These are phyloP conservation scores for Mucor velutinosus DNA, from an alignment of 371 early-diverging fungal genomes.

Conservation along the genomic window DNA sequence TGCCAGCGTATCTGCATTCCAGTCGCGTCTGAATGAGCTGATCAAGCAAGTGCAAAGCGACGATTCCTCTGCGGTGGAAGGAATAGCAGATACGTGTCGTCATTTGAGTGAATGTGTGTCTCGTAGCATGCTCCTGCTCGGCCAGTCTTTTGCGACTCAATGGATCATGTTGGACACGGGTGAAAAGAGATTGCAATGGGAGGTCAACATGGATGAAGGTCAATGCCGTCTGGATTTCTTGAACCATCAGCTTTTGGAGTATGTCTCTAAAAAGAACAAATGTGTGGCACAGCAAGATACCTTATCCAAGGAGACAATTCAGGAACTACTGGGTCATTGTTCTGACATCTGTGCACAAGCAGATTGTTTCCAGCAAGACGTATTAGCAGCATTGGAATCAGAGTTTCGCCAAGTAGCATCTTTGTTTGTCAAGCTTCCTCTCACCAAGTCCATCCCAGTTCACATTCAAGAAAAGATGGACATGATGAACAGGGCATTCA, in stretches of 20 bases:
- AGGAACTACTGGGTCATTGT: background rate
- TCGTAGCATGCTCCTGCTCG: slow-evolving; percentile 1
- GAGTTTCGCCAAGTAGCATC: slow-evolving; percentile 6
- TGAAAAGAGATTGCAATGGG: slow-evolving; percentile 22
- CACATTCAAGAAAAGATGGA: slow-evolving; percentile 29
- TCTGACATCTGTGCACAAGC: slow-evolving; percentile 7
- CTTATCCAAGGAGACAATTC: slow-evolving; percentile 1
- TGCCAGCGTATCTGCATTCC: background rate
- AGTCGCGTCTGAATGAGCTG: slow-evolving; percentile 1
- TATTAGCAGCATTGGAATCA: background rate
- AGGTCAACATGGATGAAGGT: slow-evolving; percentile 1
- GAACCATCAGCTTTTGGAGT: slow-evolving; percentile 18
- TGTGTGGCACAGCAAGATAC: slow-evolving; percentile 32
- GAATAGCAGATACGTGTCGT: slow-evolving; percentile 9
- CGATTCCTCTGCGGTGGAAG: background rate
- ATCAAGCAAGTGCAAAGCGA: background rate
- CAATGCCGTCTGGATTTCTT: slow-evolving; percentile 11
- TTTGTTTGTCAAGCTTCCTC: slow-evolving; percentile 16
- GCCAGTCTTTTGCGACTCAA: slow-evolving; percentile 11
- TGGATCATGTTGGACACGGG: slow-evolving; percentile 12
- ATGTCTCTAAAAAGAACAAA: slow-evolving; percentile 29
- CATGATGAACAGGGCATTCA: background rate
- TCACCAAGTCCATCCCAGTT: slow-evolving; percentile 20
- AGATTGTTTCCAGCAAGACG: background rate
- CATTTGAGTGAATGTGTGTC: slow-evolving; percentile 7